phyloP scores from a whole-genome alignment of 1,139 yeast species.

The Saccharomyces pastorianus region DNA sequence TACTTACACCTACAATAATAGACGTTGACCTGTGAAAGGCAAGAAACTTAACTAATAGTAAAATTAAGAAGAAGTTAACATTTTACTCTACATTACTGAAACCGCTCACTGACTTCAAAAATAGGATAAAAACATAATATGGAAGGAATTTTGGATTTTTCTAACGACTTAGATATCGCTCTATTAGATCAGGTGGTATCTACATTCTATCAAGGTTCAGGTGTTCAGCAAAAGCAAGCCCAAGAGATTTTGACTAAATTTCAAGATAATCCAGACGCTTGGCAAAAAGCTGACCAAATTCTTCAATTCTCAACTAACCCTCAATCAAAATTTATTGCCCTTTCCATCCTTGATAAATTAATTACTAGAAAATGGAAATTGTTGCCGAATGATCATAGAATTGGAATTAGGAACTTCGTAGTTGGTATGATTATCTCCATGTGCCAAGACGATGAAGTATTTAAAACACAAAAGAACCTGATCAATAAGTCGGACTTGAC shows the following conservation, averaged over 20 bases:
- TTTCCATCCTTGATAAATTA: constrained; percentile 80
- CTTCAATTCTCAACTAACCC: constrained; percentile 70
- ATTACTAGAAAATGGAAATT: constrained; percentile 92
- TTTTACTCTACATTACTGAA: neutral
- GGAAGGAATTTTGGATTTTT: constrained; percentile 86
- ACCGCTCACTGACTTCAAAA: neutral
- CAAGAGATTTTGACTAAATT: constrained; percentile 77
- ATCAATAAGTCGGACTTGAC: constrained; percentile 92
- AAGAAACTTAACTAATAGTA: neutral
- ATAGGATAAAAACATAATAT: constrained; percentile 32
- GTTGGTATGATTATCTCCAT: constrained; percentile 89
- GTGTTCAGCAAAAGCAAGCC: constrained; percentile 74
- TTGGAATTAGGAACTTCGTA: constrained; percentile 85
- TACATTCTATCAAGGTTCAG: constrained; percentile 78
- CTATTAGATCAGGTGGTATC: constrained; percentile 79
- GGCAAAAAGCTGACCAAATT: constrained; percentile 91
- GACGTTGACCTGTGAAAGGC: neutral
- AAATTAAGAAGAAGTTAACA: neutral
- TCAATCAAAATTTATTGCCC: constrained; percentile 86
- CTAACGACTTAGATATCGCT: constrained; percentile 70
- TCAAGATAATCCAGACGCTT: constrained; percentile 90
- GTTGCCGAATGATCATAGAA: constrained; percentile 73
- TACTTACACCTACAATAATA: neutral
- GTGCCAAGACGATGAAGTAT: constrained; percentile 78
- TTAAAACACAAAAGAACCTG: constrained; percentile 68